Evolutionary conservation across 495 filamentous ascomycete species (phyloP), one percentile per base, ranked within the genome.

Genomic region (Penicillium macrosclerotiorum): DNA sequence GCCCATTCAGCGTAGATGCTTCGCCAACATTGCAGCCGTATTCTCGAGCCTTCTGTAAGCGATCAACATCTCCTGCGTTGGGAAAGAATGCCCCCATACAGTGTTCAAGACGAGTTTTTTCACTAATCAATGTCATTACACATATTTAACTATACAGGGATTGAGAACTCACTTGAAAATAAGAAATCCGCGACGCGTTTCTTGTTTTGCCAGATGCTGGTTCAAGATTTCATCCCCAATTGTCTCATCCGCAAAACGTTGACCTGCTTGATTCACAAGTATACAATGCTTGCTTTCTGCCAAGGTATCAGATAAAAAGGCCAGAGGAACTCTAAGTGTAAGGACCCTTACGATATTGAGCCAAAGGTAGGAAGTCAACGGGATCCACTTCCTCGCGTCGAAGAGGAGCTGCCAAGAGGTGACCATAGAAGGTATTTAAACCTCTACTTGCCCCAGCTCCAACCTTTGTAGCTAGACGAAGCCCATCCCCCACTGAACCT

Each of bases 141-240:
- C n/a, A n/a, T n/a, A n/a, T n/a, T n/a, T n/a, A n/a, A n/a, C n/a
- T n/a, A n/a, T n/a, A n/a, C n/a, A n/a, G n/a, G n/a, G n/a, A n/a
- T n/a, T n/a, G n/a, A 24, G n/a, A 22, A 48, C 40, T 22, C 42
- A 62, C 59, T 49, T 59, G 43, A 62, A 62, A 5, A 62, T 22
- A 5, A 62, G 13, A 19, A 62, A 62, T 0, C 55, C 59, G 20
- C 59, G 52, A 4, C 59, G 55, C 24, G 52, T 62, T 27, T 59
- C 52, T 20, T 62, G 59, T 17, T 59, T 62, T 13, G 59, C 59
- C n/a, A 62, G 47, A 34, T 62, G 54, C 30, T 62, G 55, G 30
- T 62, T 62, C 24, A 59, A 42, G n/a, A 62, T 62, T 18, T 62
- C 55, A 31, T 62, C 59, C 2, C 59, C 59, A 5, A 26, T 56